Evolutionary conservation across 176 grass and related monocot species (phyloP).

Genomic region (Chrysopogon serrulatus): DNA sequence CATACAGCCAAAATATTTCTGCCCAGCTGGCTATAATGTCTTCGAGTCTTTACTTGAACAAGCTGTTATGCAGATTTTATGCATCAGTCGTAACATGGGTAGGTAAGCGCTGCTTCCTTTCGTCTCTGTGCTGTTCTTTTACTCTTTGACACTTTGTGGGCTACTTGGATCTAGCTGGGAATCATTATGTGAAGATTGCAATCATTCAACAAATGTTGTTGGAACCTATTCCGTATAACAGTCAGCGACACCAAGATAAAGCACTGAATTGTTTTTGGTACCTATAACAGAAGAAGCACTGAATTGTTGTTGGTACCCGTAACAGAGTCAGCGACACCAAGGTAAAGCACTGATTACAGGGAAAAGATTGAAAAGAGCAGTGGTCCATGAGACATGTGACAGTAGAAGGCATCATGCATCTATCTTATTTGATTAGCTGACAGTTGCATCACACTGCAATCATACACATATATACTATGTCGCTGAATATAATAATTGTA

Average conservation of each 20-base stretch:
- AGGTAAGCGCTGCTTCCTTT: not conserved
- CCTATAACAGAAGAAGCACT: too few relatives aligned
- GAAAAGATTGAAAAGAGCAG: not conserved
- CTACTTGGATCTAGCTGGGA: not conserved
- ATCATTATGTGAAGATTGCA: not conserved
- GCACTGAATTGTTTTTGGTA: too few relatives aligned
- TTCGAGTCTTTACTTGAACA: not conserved
- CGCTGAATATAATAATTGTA: not conserved
- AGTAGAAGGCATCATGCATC: not conserved
- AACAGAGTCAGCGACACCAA: not conserved
- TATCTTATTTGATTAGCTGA: not conserved
- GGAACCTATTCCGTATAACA: not conserved
- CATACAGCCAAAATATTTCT: not conserved
- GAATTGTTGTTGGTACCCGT: not conserved
- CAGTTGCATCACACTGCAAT: not conserved
- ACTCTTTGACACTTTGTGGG: not conserved
- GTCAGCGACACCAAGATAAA: not conserved
- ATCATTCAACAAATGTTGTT: not conserved
- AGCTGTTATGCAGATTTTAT: not conserved
- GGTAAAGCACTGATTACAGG: not conserved
- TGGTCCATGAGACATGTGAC: not conserved
- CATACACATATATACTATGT: not conserved
- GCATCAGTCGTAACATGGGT: not conserved
- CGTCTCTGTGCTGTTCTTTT: not conserved
- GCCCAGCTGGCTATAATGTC: too few relatives aligned